Base-by-base conservation (phyloP, 2,329 filamentous ascomycete genomes). In the Verticillium isaacii region DNA sequence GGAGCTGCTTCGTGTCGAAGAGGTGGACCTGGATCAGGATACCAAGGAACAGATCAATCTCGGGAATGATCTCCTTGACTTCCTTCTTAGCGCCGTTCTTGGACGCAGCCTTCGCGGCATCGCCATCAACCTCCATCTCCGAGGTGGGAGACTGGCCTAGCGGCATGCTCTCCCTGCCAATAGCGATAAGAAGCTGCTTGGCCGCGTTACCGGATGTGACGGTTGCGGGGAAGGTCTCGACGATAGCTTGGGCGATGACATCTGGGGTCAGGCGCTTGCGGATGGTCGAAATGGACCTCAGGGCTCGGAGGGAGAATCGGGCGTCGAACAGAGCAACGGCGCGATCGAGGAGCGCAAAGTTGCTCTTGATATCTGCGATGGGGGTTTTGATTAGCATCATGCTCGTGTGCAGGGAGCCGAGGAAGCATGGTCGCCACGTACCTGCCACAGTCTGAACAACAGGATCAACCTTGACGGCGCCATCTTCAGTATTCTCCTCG, bases 271-370 rank as follows among this genome's bases (percentile, higher is more conserved):
- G 84, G 68, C 92, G 88, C 83, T 98, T 98, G 75, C 95, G 92
- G 75, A 98, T 89, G 61, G 93, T 93, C 50, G 95, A 97, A 79
- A 98, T 96, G 69, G 93, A 96, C 71, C 95, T 90, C 66, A 99
- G 86, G 65, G 95, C 95, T 73, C 95, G 88, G 66, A 99, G 89
- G 62, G 94, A 92, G 79, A 97, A 99, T 81, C 95, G 89, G 63
- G 93, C 88, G 78, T 99, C 95, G 76, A 98, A 99, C 70, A 96
- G 87, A 67, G 89, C 84, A 66, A 99, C 94, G 67, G 93, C 95
- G 71, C 93, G 90, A 72, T 97, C 93, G 72, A 99, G 85, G 67
- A 99, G 85, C 59, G 87, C 86, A 74, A 97, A 97, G 79, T 96
- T 97, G 83, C 86, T 89, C 79, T 93, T 95, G 80, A 99, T 96